Base-by-base conservation (phyloP, 768 basidiomycete genomes). In the Suillus occidentalis region DNA sequence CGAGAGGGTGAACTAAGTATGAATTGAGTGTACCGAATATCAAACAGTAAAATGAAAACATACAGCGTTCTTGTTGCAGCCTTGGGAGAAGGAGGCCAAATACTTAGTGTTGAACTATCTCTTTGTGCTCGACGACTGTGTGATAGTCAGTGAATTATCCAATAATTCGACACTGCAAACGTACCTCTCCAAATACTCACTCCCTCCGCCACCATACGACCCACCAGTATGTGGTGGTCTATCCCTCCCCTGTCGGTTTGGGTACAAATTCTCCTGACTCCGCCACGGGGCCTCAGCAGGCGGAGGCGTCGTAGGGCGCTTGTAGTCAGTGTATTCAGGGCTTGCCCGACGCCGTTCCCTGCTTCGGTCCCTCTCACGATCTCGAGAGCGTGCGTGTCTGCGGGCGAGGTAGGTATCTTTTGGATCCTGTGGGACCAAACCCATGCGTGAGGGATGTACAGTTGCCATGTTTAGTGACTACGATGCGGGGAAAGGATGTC, bases 81-180 rank as follows among this genome's bases (percentile, higher is more conserved):
- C 67, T 89, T 89, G 0, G 94, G 94, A 3, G 94, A 95, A 4
- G 87, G 76, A 2, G 94, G 94, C 94, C 94, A 95, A n/a, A 93
- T 81, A 68, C 83, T 83, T 2, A 87, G 74, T 6, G 80, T 81
- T 10, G 77, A 84, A 6, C 69, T 80, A 68, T 87, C 87, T 57
- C 94, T 82, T 72, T 94, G 88, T 56, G 81, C 72, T 63, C 91
- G 82, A 39, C 94, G 93, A 69, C 93, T 95, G 65, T 1, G 60
- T 64, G 52, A 49, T 42, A n/a, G 3, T 39, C 34, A 52, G 13
- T 22, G 14, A 25, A 52, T 53, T 1, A 20, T 43, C 28, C 28
- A 20, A 14, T 12, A 63, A 16, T 39, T 14, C 12, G 8, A 62
- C 18, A 40, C 63, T 34, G 37, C 6, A 10, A 14, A 75, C 84